A percentile compares a stretch with the other conserved stretches of the same genome.
These are phyloP conservation scores for Kazachstania martiniae DNA, from an alignment of 805 yeast species.

Conservation along the genomic window DNA sequence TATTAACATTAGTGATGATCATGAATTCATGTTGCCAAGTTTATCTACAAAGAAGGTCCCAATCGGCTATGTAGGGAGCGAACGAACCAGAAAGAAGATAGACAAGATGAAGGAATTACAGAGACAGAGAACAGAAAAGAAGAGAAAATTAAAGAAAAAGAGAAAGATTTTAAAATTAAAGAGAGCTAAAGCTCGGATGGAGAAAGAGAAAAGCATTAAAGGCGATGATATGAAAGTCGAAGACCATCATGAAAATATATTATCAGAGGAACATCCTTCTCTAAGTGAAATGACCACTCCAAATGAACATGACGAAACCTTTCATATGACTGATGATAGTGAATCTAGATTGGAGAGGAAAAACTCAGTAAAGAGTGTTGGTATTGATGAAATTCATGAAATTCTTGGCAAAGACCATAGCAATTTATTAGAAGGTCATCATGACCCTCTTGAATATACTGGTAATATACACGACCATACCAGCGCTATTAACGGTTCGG, in stretches of 20 bases:
- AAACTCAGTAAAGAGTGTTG: slow-evolving; percentile 21
- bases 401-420: slow-evolving; percentile 20
- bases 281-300: background rate
- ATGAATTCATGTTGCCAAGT: slow-evolving; percentile 22
- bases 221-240: background rate
- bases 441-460: slow-evolving; percentile 3
- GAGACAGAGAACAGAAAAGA: slow-evolving; percentile 25
- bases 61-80: slow-evolving; percentile 29
- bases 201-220: slow-evolving; percentile 12
- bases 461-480: slow-evolving; percentile 5
- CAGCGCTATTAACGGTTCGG: slow-evolving; percentile 10
- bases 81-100: slow-evolving; percentile 26
- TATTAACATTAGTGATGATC: slow-evolving; percentile 27
- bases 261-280: background rate
- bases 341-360: too few species aligned
- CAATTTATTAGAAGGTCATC: slow-evolving; percentile 10
- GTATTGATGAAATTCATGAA: slow-evolving; percentile 24
- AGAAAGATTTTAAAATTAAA: slow-evolving; percentile 24
- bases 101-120: slow-evolving; percentile 28
- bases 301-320: background rate
- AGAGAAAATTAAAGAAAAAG: slow-evolving; percentile 24
- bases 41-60: slow-evolving; percentile 25
- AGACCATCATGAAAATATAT: background rate
- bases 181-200: slow-evolving; percentile 24
- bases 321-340: background rate